phyloP scores from a whole-genome alignment of 1,139 yeast species.

The Lodderomyces beijingensis region DNA sequence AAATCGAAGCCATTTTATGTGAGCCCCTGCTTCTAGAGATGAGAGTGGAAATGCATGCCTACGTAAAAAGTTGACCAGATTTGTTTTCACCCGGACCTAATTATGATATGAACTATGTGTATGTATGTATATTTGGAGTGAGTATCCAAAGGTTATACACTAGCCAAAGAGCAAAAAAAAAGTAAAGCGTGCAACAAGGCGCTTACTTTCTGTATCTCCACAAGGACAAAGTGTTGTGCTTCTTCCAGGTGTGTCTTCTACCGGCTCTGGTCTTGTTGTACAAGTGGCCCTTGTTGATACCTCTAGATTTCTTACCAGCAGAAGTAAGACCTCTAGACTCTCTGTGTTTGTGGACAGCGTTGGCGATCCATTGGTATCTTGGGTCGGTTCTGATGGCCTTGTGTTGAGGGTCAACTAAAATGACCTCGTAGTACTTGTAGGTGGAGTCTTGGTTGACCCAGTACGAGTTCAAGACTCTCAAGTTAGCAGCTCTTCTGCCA shows the following conservation, averaged over 20 bases:
- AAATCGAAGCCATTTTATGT: too few relatives aligned
- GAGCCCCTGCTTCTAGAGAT: too few relatives aligned
- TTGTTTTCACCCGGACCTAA: too few relatives aligned
- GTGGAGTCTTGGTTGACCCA: conserved; percentile 99
- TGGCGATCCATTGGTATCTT: conserved; percentile 98
- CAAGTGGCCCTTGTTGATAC: conserved; percentile 99
- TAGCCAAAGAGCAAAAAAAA: too few relatives aligned
- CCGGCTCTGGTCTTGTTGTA: conserved; percentile 98
- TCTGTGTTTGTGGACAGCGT: conserved; percentile 99
- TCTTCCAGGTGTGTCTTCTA: conserved; percentile 99
- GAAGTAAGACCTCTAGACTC: conserved; percentile 99
- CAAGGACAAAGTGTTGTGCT: conserved; percentile 96
- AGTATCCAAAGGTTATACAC: too few relatives aligned
- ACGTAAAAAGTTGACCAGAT: too few relatives aligned
- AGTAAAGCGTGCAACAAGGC: not conserved
- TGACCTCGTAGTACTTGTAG: conserved; percentile 98
- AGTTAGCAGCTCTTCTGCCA: conserved; percentile 97
- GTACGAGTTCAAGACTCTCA: conserved; percentile 99
- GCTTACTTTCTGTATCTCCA: conserved; percentile 89
- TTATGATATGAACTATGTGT: too few relatives aligned
- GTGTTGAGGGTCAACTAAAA: conserved; percentile 96
- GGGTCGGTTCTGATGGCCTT: conserved; percentile 99
- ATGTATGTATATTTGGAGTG: too few relatives aligned
- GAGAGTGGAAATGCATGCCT: too few relatives aligned
- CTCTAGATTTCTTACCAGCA: conserved; percentile 98